phyloP scores from a whole-genome alignment of 2,329 filamentous ascomycete species.

The Colletotrichum coccodes region DNA sequence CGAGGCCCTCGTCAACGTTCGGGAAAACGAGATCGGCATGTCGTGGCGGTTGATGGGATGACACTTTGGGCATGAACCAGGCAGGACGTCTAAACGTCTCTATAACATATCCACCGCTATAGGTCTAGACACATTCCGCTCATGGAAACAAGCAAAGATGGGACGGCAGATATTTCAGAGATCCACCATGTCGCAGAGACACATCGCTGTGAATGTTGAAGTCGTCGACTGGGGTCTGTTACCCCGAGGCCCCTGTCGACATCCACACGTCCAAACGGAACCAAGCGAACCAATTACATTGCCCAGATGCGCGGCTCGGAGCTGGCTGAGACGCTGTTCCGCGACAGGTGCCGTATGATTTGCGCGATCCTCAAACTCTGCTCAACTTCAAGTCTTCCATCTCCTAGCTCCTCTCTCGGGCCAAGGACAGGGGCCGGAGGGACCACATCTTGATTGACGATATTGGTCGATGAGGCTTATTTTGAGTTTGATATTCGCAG shows the following conservation, averaged over 20 bases:
- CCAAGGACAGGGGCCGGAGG: constrained; percentile 10
- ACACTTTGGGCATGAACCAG: background rate
- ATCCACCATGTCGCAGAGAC: background rate
- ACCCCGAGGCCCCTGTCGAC: background rate
- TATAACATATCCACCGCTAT: background rate
- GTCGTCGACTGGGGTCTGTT: constrained; percentile 2
- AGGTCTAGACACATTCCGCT: background rate
- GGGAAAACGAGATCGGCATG: background rate
- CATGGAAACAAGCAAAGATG: background rate
- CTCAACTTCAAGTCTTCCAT: constrained; percentile 13
- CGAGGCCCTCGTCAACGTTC: background rate
- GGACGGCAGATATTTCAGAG: background rate
- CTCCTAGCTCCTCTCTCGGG: too few relatives aligned
- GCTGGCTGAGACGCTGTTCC: constrained; percentile 27
- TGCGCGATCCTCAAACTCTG: constrained; percentile 29
- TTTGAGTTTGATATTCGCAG: background rate
- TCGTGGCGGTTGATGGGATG: constrained; percentile 3
- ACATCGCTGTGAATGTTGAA: background rate
- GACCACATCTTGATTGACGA: constrained; percentile 15
- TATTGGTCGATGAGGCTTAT: constrained; percentile 7
- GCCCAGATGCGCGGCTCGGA: constrained; percentile 1
- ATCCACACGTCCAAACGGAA: constrained; percentile 2
- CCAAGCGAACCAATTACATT: constrained; percentile 7
- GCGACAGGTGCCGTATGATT: constrained; percentile 33
- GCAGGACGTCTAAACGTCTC: background rate